Evolutionary conservation across 352 stramenopile species (phyloP).

Genomic region (Phytophthora melonis): DNA sequence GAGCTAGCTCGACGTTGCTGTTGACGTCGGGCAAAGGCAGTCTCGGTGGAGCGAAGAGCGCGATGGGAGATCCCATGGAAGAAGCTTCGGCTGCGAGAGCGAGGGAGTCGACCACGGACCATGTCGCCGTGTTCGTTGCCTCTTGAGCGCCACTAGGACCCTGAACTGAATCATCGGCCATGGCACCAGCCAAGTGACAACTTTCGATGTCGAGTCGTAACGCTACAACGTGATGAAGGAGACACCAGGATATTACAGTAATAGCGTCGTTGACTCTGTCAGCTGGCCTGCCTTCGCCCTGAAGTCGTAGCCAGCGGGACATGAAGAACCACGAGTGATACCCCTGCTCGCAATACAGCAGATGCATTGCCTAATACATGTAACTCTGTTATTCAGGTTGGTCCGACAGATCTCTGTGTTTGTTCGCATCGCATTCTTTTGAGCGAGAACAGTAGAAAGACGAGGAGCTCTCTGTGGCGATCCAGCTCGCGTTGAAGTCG

Average conservation of each 20-base stretch:
- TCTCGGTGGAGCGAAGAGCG: background rate
- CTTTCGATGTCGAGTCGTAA: constrained; percentile 15
- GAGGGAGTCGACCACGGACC: background rate
- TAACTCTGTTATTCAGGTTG: too few species aligned
- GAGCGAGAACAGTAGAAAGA: too few species aligned
- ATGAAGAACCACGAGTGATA: background rate
- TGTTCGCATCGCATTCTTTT: too few species aligned
- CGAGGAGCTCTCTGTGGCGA: too few species aligned
- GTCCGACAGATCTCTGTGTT: too few species aligned
- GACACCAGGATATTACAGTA: background rate
- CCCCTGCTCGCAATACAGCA: too few species aligned
- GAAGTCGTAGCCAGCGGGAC: background rate
- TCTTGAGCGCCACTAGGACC: too few species aligned
- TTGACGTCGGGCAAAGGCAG: background rate
- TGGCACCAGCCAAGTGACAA: constrained; percentile 6
- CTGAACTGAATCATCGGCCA: background rate
- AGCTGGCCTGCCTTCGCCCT: background rate
- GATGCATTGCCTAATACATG: too few species aligned
- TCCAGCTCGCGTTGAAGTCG: too few species aligned
- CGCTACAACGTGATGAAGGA: constrained; percentile 18
- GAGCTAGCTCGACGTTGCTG: background rate
- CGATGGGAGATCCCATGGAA: background rate
- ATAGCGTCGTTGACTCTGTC: background rate
- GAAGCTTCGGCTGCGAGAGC: background rate
- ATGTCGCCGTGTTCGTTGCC: background rate